Conservation (phyloP, 2,329 filamentous ascomycete species). For the Aspergillus floridensis region DNA sequence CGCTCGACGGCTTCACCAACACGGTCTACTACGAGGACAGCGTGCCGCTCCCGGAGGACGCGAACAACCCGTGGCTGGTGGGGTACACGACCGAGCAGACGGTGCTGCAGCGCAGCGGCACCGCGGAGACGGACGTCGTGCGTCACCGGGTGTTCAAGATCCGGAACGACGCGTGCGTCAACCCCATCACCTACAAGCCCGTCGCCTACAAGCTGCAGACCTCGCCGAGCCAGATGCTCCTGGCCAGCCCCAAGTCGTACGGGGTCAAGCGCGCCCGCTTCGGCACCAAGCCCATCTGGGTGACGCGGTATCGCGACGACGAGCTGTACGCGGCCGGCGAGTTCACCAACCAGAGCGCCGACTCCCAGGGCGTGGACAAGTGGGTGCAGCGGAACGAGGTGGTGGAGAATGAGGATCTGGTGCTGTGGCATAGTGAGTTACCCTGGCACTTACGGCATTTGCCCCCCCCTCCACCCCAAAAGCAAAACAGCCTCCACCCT, state of each 20-base stretch:
- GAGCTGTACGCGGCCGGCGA: slow-evolving; percentile 53
- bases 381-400: slow-evolving; percentile 51
- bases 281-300: slow-evolving; percentile 55
- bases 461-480: no score
- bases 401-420: slow-evolving; percentile 48
- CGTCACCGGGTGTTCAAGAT: slow-evolving; percentile 55
- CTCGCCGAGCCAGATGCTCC: slow-evolving; percentile 49
- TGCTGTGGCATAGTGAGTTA: slow-evolving; percentile 40
- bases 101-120: slow-evolving; percentile 48
- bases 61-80: slow-evolving; percentile 61
- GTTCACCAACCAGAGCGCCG: slow-evolving; percentile 54
- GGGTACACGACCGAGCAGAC: slow-evolving; percentile 58
- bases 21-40: slow-evolving; percentile 57
- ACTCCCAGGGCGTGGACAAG: slow-evolving; percentile 53
- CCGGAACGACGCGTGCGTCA: slow-evolving; percentile 47
- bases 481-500: no score
- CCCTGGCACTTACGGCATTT: no score
- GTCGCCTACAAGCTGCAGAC: slow-evolving; percentile 52
- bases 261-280: slow-evolving; percentile 51
- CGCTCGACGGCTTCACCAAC: slow-evolving; percentile 57
- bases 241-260: slow-evolving; percentile 46
- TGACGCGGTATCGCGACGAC: slow-evolving; percentile 53
- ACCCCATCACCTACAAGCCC: slow-evolving; percentile 47
- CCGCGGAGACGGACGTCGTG: slow-evolving; percentile 52
- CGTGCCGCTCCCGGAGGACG: slow-evolving; percentile 51